Evolutionary conservation across 768 basidiomycete genomes (phyloP), one percentile per base, ranked within the genome.

Genomic region (Lyophyllum shimeji): DNA sequence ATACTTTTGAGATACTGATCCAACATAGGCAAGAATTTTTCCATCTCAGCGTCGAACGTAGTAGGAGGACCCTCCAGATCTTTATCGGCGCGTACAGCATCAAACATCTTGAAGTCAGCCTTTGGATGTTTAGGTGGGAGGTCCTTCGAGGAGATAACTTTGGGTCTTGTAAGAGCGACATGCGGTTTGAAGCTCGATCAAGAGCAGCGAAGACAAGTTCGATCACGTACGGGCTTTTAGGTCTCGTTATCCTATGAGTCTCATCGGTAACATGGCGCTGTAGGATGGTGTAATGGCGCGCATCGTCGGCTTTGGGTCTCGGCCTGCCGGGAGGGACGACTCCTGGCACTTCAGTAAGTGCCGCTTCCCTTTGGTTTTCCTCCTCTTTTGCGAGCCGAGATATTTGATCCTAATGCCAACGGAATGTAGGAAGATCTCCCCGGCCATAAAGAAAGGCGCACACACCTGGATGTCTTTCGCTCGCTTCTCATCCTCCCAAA

Each of bases 21-120:
- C n/a, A 93, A 70, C 76, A 93, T 76, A 0, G 90, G 86, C 44
- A 89, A 56, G 64, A 93, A 91, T 52, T 88, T 89, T 52, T 86
- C 89, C 75, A 92, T 82, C 61, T 91, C 88, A 4, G 75, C 64
- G 60, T 85, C 86, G 5, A 75, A 54, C 11, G 71, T 69, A 2
- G 69, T 52, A 4, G 62, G 43, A 18, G 66, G 40, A 29, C 29
- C 29, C 29, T 29, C 29, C 9, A 29, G 29, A 7, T 62, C 18
- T 31, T 68, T 69, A 40, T 71, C 68, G 9, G 71, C 60, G 37
- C 73, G 82, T 11, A 92, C 75, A 0, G 89, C 90, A 57, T 92
- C 89, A 53, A 85, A 91, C 78, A 92, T 77, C 65, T 76, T 85
- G 69, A 89, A 82, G 45, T 85, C 79, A 1, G 71, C 61, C 11